Evolutionary conservation across 768 basidiomycete species (phyloP), one percentile per base, ranked within the genome.

Genomic region (Panaeolus papilionaceus): DNA sequence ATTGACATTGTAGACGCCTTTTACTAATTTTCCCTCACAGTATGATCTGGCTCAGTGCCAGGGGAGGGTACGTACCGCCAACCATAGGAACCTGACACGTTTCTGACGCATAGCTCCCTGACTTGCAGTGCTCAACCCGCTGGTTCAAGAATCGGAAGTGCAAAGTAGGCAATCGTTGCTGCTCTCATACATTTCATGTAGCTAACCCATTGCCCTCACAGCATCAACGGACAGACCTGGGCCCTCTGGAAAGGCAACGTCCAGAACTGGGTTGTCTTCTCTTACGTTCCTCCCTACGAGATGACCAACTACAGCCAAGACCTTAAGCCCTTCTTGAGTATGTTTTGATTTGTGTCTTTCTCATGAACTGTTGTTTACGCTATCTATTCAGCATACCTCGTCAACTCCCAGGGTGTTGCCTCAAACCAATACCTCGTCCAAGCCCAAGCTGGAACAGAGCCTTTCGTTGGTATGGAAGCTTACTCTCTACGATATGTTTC

Each of bases 381-480:
- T 47, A 0, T 18, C 28, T n/a, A 40, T 67, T 0, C 63, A 80
- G 78, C 70, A 23, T 80, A 72, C 73, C 75, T 80, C 12, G 67
- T 71, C 26, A 63, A 64, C 10, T 77, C 74, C 62, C 73, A 80
- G 62, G 76, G 75, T 18, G 75, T 80, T 1, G 70, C 78, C n/a
- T 74, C 76, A 12, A 76, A 71, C 38, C 75, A 79, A 39, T 77
- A 74, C 70, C 67, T 80, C 23, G 79, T 80, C 7, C 79, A 80
- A 66, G 77, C 78, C 2, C 79, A 80, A 65, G 74, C 76, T 26
- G 79, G 79, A 54, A 79, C 79, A 0, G 79, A 80, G 67, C 77
- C 78, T 10, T 80, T 80, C 65, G 66, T 75, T 62, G 77, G 78
- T 78, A 37, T 10, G 54, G 11, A 58, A 4, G 12, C 4, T 33